These are phyloP conservation scores for Tephrocybe rancida DNA, from an alignment of 768 basidiomycete genomes.

Conservation along the genomic window DNA sequence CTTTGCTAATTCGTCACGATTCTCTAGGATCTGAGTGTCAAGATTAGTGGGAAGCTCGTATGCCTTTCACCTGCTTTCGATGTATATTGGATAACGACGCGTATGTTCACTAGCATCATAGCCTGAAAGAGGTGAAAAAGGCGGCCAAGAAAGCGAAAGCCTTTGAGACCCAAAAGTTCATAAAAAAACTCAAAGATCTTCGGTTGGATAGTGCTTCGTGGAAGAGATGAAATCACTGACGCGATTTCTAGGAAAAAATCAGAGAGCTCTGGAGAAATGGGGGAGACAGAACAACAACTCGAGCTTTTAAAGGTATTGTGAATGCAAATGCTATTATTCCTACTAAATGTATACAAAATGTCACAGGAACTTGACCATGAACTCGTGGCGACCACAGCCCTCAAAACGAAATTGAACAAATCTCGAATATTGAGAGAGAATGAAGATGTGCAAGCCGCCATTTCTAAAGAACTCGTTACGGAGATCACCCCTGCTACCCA, in stretches of 20 bases:
- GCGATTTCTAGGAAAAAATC: slow-evolving; percentile 32
- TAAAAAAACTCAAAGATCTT: slow-evolving; percentile 77
- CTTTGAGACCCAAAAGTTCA: slow-evolving; percentile 80
- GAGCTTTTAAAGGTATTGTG: slow-evolving; percentile 62
- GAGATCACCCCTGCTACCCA: slow-evolving; percentile 34
- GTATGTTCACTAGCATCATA: slow-evolving; percentile 61
- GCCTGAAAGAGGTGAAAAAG: slow-evolving; percentile 70
- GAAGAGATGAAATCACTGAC: neutral
- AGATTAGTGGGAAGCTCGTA: slow-evolving; percentile 60
- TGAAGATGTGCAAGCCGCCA: slow-evolving; percentile 43
- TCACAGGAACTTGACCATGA: slow-evolving; percentile 60
- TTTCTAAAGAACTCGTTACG: slow-evolving; percentile 46
- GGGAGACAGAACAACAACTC: slow-evolving; percentile 62
- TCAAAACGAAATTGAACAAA: slow-evolving; percentile 74
- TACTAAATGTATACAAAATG: slow-evolving; percentile 3
- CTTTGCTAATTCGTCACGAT: slow-evolving; percentile 5
- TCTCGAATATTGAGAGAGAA: slow-evolving; percentile 59
- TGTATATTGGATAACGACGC: neutral
- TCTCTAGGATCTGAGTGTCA: slow-evolving; percentile 42
- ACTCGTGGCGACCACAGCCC: slow-evolving; percentile 61
- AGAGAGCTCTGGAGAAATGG: slow-evolving; percentile 37
- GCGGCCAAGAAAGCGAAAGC: slow-evolving; percentile 80
- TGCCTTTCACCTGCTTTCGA: slow-evolving; percentile 23
- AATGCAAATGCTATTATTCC: neutral
- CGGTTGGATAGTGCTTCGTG: slow-evolving; percentile 42